Evolutionary conservation across 2,329 filamentous ascomycete species (phyloP), one percentile per base, ranked within the genome.

Genomic region (Aspergillus ustus): DNA sequence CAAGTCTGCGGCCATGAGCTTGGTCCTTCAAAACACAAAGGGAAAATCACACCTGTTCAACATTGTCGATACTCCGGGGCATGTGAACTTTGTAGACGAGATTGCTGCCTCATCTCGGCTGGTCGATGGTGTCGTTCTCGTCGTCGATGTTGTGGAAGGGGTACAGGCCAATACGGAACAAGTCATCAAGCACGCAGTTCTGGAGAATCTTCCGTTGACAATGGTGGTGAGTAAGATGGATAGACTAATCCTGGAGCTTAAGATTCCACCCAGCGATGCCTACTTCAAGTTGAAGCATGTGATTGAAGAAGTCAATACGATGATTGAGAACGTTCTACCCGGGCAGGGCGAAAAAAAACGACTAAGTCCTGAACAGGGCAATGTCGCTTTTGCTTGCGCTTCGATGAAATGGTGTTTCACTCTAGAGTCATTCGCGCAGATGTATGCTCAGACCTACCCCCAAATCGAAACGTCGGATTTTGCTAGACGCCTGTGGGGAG

Each of bases 221-320:
- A 82, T 99, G 63, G 88, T 99, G 59, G 85, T 99, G 79, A 99
- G 98, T 84, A 99, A 99, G 81, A 90, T 99, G 88, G 95, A 99
- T 71, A 89, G 95, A 25, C 81, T 99, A 63, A 97, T 99, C 64
- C 80, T 99, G 50, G 95, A 99, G 79, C 83, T 99, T 54, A 96
- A 96, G 76, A 84, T 99, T 15, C 95, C 95, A 2, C 95, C 95
- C 2, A 92, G 89, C 67, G 95, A 99, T 74, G 95, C 95, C 13
- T 99, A 99, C 80, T 98, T 97, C 84, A 99, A 99, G 83, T 83
- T 99, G 58, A 98, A 97, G 80, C 93, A 98, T 76, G 93, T 97
- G n/a, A 88, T 99, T 57, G 95, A 99, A 77, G 92, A 98, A 78
- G 93, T 99, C 77, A 99, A 99, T 79, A 97, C 92, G 1, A 83